These are phyloP conservation scores for Polytrichum commune DNA, from an alignment of 225 moss, liverwort and hornwort genomes.

Conservation along the genomic window DNA sequence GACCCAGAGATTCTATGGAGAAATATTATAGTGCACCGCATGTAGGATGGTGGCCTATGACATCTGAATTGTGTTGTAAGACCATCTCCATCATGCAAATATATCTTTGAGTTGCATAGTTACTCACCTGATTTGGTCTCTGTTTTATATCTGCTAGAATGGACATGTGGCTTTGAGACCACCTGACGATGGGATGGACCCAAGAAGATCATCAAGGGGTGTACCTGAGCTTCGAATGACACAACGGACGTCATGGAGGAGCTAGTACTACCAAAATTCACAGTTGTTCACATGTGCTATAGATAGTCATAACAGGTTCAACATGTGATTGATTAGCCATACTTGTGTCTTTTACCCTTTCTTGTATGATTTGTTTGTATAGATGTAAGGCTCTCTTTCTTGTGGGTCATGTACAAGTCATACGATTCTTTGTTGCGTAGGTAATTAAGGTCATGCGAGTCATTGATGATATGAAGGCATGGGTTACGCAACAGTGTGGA, in stretches of 20 bases:
- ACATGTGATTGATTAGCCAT: slow-evolving; percentile 18
- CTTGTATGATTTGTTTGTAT: slow-evolving; percentile 53
- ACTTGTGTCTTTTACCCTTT: slow-evolving; percentile 7
- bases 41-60: no score
- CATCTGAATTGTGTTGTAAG: background rate
- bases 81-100: background rate
- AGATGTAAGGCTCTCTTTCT: slow-evolving; percentile 28
- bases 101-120: background rate
- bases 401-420: slow-evolving; percentile 43
- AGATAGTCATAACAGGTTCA: slow-evolving; percentile 23
- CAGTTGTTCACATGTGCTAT: slow-evolving; percentile 33
- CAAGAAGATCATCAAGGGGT: slow-evolving; percentile 31
- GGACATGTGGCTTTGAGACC: slow-evolving; percentile 42
- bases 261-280: slow-evolving; percentile 22
- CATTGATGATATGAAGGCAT: slow-evolving; percentile 14
- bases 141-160: slow-evolving; percentile 20
- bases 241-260: slow-evolving; percentile 51
- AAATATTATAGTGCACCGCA: background rate
- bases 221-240: slow-evolving; percentile 35
- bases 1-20: no score
- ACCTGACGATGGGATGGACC: slow-evolving; percentile 39
- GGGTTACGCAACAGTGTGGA: slow-evolving; percentile 31
- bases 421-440: slow-evolving; percentile 47
- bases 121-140: background rate
- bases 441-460: slow-evolving; percentile 22